These are phyloP conservation scores for Xerocomellus dryophilus DNA, from an alignment of 768 basidiomycete genomes.

Conservation along the genomic window DNA sequence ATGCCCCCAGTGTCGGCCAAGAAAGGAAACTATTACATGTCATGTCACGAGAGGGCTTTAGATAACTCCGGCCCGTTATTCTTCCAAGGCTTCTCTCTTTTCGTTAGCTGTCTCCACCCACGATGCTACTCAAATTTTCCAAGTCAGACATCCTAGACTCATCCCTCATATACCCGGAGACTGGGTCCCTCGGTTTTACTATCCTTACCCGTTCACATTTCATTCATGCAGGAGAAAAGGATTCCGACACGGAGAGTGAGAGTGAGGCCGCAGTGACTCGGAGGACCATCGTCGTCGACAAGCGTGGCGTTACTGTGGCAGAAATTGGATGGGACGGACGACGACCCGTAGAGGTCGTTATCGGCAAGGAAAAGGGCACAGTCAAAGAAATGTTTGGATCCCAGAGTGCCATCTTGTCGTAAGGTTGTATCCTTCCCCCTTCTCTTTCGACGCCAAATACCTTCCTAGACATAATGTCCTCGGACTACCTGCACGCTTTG, in stretches of 20 bases:
- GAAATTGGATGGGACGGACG: slow-evolving; percentile 54
- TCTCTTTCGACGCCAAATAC: neutral
- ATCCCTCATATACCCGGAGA: slow-evolving; percentile 49
- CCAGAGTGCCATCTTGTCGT: slow-evolving; percentile 54
- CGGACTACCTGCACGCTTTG: slow-evolving; percentile 60
- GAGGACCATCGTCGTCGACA: slow-evolving; percentile 44
- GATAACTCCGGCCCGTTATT: no score
- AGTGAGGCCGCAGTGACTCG: slow-evolving; percentile 29
- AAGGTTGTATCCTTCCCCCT: slow-evolving; percentile 14
- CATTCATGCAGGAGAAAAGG: slow-evolving; percentile 26
- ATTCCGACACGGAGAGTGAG: slow-evolving; percentile 31
- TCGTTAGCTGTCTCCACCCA: neutral
- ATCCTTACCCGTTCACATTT: slow-evolving; percentile 44
- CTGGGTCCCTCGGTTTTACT: slow-evolving; percentile 46
- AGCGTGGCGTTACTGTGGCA: slow-evolving; percentile 41
- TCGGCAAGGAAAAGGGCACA: slow-evolving; percentile 49
- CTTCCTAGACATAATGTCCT: slow-evolving; percentile 51
- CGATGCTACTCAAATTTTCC: slow-evolving; percentile 60
- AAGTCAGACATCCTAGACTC: slow-evolving; percentile 57
- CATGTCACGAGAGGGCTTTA: no score
- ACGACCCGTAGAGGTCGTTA: slow-evolving; percentile 47
- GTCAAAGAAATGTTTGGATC: slow-evolving; percentile 58
- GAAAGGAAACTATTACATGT: no score
- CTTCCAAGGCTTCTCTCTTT: neutral
- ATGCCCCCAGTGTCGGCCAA: no score